Conservation (phyloP, 768 basidiomycete genomes). For the Podaxis sp. region DNA sequence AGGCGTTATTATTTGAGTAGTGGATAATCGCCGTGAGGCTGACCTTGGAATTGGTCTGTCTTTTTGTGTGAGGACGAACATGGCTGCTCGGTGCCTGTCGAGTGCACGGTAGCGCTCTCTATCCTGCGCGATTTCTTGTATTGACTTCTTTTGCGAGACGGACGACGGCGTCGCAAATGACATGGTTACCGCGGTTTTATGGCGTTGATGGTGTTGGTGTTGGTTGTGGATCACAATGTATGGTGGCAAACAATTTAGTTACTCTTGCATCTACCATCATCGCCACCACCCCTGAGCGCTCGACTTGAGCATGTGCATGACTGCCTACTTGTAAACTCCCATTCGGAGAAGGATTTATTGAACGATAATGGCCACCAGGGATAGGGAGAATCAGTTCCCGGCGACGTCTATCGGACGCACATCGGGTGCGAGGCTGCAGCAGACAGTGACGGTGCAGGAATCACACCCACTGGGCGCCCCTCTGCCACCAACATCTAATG, state of each 20-base stretch:
- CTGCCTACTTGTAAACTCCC: not conserved
- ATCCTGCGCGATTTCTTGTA: not conserved
- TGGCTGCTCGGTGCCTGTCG: conserved; percentile 17
- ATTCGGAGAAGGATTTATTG: too few relatives aligned
- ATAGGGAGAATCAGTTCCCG: conserved; percentile 34
- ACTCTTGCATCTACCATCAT: not conserved
- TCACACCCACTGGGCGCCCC: conserved; percentile 56
- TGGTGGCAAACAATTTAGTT: not conserved
- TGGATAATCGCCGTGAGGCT: not conserved
- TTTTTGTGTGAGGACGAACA: conserved; percentile 21
- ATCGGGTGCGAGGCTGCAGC: conserved; percentile 38
- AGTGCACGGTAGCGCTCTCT: conserved; percentile 5
- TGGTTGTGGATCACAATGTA: too few relatives aligned
- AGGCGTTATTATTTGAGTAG: not conserved
- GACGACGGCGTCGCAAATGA: not conserved
- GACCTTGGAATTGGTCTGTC: conserved; percentile 20
- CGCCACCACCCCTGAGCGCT: not conserved
- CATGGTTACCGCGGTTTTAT: not conserved
- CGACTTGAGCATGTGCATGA: not conserved
- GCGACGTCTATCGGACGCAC: conserved; percentile 54
- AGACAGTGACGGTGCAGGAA: conserved; percentile 48
- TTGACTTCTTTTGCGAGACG: not conserved
- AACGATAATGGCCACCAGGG: not conserved
- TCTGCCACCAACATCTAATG: conserved; percentile 19
- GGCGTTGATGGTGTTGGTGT: not conserved